phyloP scores from a whole-genome alignment of 1,284 basidiomycete species.

The Coniferiporia sulphurascens region DNA sequence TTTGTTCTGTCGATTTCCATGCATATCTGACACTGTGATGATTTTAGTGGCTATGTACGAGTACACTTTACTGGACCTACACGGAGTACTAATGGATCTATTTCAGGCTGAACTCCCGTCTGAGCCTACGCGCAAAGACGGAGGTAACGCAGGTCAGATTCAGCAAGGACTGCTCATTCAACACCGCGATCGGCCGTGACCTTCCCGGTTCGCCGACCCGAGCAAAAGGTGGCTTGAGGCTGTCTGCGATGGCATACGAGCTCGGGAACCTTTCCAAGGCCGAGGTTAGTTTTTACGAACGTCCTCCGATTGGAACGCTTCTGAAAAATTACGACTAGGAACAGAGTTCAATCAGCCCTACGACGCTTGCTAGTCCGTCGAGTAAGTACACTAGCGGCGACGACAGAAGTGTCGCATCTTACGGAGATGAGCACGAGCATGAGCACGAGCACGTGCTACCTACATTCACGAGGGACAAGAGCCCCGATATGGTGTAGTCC shows the following conservation, averaged over 20 bases:
- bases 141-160: slow-evolving; percentile 10
- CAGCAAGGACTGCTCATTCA: slow-evolving; percentile 14
- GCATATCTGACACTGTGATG: neutral
- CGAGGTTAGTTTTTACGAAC: neutral
- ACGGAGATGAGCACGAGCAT: neutral
- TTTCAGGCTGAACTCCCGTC: slow-evolving; percentile 12
- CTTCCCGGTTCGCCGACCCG: neutral
- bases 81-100: neutral
- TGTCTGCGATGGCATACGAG: slow-evolving; percentile 8
- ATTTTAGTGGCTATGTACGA: slow-evolving; percentile 15
- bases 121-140: slow-evolving; percentile 6
- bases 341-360: slow-evolving; percentile 2
- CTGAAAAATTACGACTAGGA: neutral
- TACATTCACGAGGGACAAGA: neutral
- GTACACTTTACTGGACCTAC: neutral
- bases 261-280: slow-evolving; percentile 7
- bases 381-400: neutral
- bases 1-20: neutral
- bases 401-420: neutral
- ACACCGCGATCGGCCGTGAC: slow-evolving; percentile 6
- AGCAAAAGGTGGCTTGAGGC: slow-evolving; percentile 1
- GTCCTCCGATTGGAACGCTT: neutral
- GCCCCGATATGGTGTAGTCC: too few relatives aligned
- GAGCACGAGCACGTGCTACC: neutral
- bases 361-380: slow-evolving; percentile 6